These are phyloP conservation scores for Chrysanthemum seticuspe DNA, from an alignment of 129 eudicot genomes.

Conservation along the genomic window DNA sequence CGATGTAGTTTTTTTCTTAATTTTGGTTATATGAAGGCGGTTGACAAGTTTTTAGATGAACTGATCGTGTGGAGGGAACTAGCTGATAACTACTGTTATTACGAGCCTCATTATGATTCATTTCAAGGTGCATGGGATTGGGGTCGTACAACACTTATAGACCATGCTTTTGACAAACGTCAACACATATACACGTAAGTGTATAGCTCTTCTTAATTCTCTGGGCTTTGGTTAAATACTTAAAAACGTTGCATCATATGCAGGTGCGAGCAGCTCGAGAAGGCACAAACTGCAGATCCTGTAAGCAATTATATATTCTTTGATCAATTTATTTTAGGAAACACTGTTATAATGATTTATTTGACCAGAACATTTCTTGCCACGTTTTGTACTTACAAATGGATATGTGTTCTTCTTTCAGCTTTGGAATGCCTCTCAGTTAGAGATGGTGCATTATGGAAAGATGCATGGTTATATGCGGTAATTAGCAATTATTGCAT, in stretches of 20 bases:
- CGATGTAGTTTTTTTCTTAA: slow-evolving; percentile 4
- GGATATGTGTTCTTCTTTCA: slow-evolving; percentile 34
- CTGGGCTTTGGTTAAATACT: slow-evolving; percentile 5
- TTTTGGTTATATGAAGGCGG: slow-evolving; percentile 56
- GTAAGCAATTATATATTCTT: slow-evolving; percentile 43
- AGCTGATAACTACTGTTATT: slow-evolving; percentile 89
- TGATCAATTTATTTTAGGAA: background rate
- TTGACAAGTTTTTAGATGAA: slow-evolving; percentile 90
- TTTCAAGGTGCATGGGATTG: slow-evolving; percentile 92
- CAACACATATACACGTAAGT: slow-evolving; percentile 81
- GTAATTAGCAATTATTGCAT: slow-evolving; percentile 37
- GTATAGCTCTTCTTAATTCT: background rate
- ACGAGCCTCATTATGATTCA: slow-evolving; percentile 90
- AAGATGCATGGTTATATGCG: slow-evolving; percentile 99
- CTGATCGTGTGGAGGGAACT: slow-evolving; percentile 93
- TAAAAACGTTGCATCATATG: slow-evolving; percentile 17
- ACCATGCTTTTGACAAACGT: slow-evolving; percentile 83
- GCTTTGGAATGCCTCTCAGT: slow-evolving; percentile 99
- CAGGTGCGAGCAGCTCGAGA: slow-evolving; percentile 88
- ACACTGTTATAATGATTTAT: slow-evolving; percentile 1
- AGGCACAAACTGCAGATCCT: slow-evolving; percentile 93
- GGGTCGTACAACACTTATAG: slow-evolving; percentile 83
- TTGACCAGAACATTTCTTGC: background rate
- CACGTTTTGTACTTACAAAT: background rate
- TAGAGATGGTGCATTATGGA: slow-evolving; percentile 93